Base-by-base conservation (phyloP, 1,284 basidiomycete genomes). In the Malassezia yamatoensis region DNA sequence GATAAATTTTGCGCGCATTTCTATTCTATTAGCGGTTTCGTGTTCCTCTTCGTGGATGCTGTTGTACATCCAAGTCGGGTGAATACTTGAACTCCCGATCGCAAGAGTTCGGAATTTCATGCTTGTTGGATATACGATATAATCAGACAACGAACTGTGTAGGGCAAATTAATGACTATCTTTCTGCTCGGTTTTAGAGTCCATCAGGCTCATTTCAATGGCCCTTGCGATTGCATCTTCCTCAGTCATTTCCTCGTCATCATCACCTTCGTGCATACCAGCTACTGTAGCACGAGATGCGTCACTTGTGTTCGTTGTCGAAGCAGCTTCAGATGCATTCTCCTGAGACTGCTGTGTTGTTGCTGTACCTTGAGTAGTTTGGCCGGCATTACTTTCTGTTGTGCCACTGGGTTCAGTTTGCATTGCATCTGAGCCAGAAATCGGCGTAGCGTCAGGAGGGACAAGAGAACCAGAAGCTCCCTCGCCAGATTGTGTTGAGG, bases 221-320 rank as follows among this genome's bases (percentile, higher is more conserved):
- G 72, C 72, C 36, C 66, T 58, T 12, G 71, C 69, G 49, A 74
- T 74, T 18, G 72, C 72, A 51, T 74, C 70, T 44, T 74, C 71
- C 49, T 74, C 72, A 37, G 66, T 61, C 68, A 74, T 70, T 48
- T 74, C 72, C 43, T 71, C 72, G 41, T 74, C 72, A 9, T 71
- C 68, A 45, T 70, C 70, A 32, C 61, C 69, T 10, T 65, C 62
- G 39, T 49, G 53, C 13, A 57, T 43, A 20, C 66, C 67, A 8
- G 65, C 67, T 5, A 67, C 64, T 0, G 63, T 54, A 34, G 66
- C 66, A 37, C 53, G 45, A 15, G 48, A 34, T 34, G 48, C 18
- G 2, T 40, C 32, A 21, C 15, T 45, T 5, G 45, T 29, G 45
- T 21, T 41, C 13, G 39, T 18, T 2, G 39, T 10, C 21, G 13